A percentile compares a stretch with the other conserved stretches of the same genome.
Conservation (phyloP, 2,329 filamentous ascomycete genomes). For the Zymoseptoria ardabiliae region DNA sequence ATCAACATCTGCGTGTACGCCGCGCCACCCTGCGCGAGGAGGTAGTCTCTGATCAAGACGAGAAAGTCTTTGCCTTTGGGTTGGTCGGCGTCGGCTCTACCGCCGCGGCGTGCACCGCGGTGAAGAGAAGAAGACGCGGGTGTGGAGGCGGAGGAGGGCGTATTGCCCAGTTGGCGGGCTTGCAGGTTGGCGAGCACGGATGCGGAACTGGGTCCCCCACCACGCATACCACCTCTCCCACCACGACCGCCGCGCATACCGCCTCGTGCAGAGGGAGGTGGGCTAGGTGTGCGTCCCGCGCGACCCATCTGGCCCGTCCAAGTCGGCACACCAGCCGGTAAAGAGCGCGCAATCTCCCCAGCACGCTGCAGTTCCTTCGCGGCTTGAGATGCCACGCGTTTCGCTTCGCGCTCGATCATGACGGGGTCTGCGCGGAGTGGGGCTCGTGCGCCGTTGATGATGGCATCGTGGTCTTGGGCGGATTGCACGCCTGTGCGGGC, state of each 20-base stretch:
- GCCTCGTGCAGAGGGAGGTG: slow-evolving; percentile 41
- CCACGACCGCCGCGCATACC: slow-evolving; percentile 33
- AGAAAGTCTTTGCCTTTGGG: slow-evolving; percentile 39
- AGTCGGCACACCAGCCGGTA: slow-evolving; percentile 79
- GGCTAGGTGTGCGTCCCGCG: slow-evolving; percentile 60
- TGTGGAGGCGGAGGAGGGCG: slow-evolving; percentile 25
- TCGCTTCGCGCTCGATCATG: slow-evolving; percentile 75
- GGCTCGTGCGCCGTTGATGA: slow-evolving; percentile 68
- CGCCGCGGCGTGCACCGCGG: slow-evolving; percentile 16
- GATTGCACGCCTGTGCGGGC: slow-evolving; percentile 78
- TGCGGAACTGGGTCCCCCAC: slow-evolving; percentile 34
- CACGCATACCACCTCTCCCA: slow-evolving; percentile 22
- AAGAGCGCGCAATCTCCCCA: slow-evolving; percentile 60
- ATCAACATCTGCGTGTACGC: slow-evolving; percentile 80
- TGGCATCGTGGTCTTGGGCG: slow-evolving; percentile 88
- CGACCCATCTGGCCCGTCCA: slow-evolving; percentile 86
- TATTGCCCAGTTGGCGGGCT: slow-evolving; percentile 31
- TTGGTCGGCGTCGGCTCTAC: slow-evolving; percentile 13
- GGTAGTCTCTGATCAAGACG: slow-evolving; percentile 63
- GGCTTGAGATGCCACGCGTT: slow-evolving; percentile 68
- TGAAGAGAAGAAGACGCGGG: slow-evolving; percentile 17
- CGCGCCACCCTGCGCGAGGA: slow-evolving; percentile 67
- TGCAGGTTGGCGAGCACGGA: slow-evolving; percentile 39
- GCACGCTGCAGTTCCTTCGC: slow-evolving; percentile 68
- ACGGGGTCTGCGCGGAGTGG: slow-evolving; percentile 62